These are phyloP conservation scores for Tremella yokohamensis DNA, from an alignment of 768 basidiomycete species.

Conservation along the genomic window DNA sequence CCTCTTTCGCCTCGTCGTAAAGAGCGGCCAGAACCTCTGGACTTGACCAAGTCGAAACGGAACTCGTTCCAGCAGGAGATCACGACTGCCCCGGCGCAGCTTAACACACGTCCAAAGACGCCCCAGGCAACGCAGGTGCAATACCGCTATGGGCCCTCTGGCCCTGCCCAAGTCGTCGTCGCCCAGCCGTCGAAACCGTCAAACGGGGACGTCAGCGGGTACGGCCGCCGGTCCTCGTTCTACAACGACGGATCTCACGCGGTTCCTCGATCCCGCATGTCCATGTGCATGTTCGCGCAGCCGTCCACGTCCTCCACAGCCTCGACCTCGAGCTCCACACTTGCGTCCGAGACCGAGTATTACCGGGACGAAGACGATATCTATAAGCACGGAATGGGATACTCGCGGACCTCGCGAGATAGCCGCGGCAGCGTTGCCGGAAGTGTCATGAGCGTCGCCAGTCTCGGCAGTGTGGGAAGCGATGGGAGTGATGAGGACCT, in stretches of 20 bases:
- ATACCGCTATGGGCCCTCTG: background rate
- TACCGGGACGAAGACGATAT: background rate
- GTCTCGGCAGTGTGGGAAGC: slow-evolving; percentile 11
- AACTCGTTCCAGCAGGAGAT: background rate
- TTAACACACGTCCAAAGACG: background rate
- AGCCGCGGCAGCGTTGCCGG: background rate
- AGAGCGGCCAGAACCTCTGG: slow-evolving; percentile 19
- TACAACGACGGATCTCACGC: background rate
- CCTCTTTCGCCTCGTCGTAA: slow-evolving; percentile 28
- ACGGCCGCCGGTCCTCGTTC: background rate
- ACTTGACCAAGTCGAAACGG: slow-evolving; percentile 13
- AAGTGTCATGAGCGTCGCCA: background rate
- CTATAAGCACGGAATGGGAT: background rate
- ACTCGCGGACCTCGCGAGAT: background rate
- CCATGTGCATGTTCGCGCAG: background rate
- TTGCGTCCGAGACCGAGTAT: background rate
- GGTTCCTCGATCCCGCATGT: too few relatives aligned
- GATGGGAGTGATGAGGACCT: slow-evolving; percentile 46
- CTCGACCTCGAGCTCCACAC: background rate
- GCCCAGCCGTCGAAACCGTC: background rate
- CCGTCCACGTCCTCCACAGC: background rate
- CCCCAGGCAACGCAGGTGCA: background rate
- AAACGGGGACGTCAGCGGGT: background rate
- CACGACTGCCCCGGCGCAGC: slow-evolving; percentile 10
- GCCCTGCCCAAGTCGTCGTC: background rate